Percentiles rank a stretch among this genome's conserved stretches.
Conservation (phyloP, 2,329 filamentous ascomycete species). For the Grosmannia huntii region DNA sequence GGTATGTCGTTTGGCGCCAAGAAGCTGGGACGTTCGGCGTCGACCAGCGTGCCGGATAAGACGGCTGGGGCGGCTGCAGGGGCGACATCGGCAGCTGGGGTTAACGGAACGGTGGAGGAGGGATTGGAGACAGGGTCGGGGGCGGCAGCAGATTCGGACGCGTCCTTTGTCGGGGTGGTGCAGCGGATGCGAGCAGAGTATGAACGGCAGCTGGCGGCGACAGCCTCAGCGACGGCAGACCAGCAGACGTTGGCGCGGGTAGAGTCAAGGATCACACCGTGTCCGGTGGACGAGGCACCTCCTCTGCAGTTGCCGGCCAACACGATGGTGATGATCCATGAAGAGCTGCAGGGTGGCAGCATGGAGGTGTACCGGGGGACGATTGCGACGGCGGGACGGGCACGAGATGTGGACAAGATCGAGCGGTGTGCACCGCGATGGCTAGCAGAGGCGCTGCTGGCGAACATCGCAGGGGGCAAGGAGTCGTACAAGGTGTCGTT, state of each 20-base stretch:
- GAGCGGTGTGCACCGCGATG: slow-evolving; percentile 83
- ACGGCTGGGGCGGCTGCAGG: slow-evolving; percentile 45
- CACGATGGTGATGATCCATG: slow-evolving; percentile 56
- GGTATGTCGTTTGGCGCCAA: slow-evolving; percentile 67
- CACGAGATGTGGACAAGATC: slow-evolving; percentile 62
- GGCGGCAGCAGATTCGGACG: slow-evolving; percentile 57
- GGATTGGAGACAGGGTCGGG: slow-evolving; percentile 12
- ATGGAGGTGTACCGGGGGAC: slow-evolving; percentile 88
- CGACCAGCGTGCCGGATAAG: slow-evolving; percentile 56
- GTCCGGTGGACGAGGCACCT: slow-evolving; percentile 60
- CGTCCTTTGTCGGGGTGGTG: slow-evolving; percentile 59
- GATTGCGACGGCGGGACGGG: slow-evolving; percentile 55
- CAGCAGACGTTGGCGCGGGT: slow-evolving; percentile 39
- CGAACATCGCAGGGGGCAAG: slow-evolving; percentile 73
- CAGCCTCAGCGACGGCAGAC: not conserved
- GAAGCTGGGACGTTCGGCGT: slow-evolving; percentile 61
- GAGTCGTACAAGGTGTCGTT: slow-evolving; percentile 97
- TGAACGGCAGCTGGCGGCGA: slow-evolving; percentile 46
- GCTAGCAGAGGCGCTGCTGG: slow-evolving; percentile 76
- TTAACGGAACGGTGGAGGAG: not conserved
- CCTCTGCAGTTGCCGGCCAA: slow-evolving; percentile 55
- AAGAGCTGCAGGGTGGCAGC: slow-evolving; percentile 53
- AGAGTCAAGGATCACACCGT: slow-evolving; percentile 54
- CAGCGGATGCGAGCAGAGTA: slow-evolving; percentile 64
- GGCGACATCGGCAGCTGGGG: not conserved